These are phyloP conservation scores for Fragaria nilgerrensis DNA, from an alignment of 306 rosid species.

Conservation along the genomic window DNA sequence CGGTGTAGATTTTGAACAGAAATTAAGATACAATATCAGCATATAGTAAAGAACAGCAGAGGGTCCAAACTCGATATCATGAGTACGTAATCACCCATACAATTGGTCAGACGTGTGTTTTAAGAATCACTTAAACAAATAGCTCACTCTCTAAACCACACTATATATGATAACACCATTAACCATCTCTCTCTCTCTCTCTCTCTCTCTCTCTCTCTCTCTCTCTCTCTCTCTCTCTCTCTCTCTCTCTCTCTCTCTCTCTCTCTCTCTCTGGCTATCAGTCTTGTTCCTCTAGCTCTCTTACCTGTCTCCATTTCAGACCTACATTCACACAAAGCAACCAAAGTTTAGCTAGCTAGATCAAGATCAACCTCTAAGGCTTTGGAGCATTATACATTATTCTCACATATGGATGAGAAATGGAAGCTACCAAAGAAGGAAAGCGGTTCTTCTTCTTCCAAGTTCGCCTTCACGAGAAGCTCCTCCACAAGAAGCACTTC, in stretches of 20 bases:
- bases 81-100: background rate
- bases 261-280: slow-evolving; percentile 1
- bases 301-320: background rate
- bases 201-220: background rate
- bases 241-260: background rate
- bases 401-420: slow-evolving; percentile 62
- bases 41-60: background rate
- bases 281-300: slow-evolving; percentile 2
- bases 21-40: background rate
- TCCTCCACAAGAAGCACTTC: slow-evolving; percentile 56
- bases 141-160: slow-evolving; percentile 2
- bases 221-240: background rate
- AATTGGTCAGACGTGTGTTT: slow-evolving; percentile 7
- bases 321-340: slow-evolving; percentile 19
- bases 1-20: background rate
- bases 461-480: slow-evolving; percentile 63
- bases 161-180: slow-evolving; percentile 18
- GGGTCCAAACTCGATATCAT: background rate
- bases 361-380: background rate
- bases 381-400: slow-evolving; percentile 4
- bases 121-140: background rate
- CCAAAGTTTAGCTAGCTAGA: background rate
- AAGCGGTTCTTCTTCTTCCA: slow-evolving; percentile 23
- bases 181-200: background rate
- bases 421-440: slow-evolving; percentile 85